A percentile compares a stretch with the other conserved stretches of the same genome.
These are phyloP conservation scores for Aureobasidium melanogenum DNA, from an alignment of 2,329 filamentous ascomycete genomes.

Conservation along the genomic window DNA sequence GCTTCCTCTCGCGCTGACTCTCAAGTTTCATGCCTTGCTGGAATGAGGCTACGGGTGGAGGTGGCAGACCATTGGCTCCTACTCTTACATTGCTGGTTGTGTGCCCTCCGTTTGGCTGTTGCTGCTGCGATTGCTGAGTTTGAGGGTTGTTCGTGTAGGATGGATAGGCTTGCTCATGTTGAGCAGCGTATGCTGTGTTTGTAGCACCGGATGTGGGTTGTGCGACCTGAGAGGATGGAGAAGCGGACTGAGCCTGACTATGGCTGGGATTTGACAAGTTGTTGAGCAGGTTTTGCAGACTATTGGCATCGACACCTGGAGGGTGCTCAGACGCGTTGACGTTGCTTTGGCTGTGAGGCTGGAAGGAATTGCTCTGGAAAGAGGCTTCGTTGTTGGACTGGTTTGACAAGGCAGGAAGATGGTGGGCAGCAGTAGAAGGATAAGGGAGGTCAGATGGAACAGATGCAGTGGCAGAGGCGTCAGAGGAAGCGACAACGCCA, in stretches of 20 bases:
- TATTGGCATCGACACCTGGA: conserved; percentile 8
- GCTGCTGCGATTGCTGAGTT: conserved; percentile 15
- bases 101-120: background rate
- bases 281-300: conserved; percentile 10
- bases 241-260: conserved; percentile 21
- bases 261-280: conserved; percentile 20
- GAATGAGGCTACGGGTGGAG: conserved; percentile 17
- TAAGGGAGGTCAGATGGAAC: background rate
- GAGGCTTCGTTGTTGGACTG: conserved; percentile 7
- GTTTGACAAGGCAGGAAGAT: conserved; percentile 10
- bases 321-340: background rate
- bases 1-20: conserved; percentile 21
- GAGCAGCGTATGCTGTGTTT: conserved; percentile 40
- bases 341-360: conserved; percentile 7
- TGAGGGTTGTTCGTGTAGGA: background rate
- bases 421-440: conserved; percentile 1
- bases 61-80: conserved; percentile 15
- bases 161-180: conserved; percentile 29
- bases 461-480: conserved; percentile 22
- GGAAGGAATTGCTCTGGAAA: conserved; percentile 17
- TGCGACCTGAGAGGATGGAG: conserved; percentile 16
- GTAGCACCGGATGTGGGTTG: conserved; percentile 32
- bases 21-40: conserved; percentile 18
- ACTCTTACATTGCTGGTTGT: background rate
- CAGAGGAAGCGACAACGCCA: conserved; percentile 19